Conservation (phyloP, 441 rosid genomes). For the Pelargonium fulgidum region DNA sequence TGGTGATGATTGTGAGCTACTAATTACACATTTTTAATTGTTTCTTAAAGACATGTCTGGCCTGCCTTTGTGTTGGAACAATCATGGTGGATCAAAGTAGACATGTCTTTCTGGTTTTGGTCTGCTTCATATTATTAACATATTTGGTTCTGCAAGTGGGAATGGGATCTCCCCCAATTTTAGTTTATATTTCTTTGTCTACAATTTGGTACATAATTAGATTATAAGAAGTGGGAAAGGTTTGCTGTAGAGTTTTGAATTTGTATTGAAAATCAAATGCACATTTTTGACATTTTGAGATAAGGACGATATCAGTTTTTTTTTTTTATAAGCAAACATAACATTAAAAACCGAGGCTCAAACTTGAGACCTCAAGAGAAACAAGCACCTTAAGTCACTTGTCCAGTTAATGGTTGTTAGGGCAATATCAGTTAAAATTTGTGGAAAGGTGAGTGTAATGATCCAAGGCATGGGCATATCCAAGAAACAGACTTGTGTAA, state of each 20-base stretch:
- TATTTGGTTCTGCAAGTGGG: neutral
- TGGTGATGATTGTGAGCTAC: conserved; percentile 5
- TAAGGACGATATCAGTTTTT: too few relatives aligned
- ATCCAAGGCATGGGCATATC: conserved; percentile 2
- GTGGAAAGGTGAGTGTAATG: neutral
- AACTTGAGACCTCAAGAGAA: too few relatives aligned
- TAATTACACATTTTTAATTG: neutral
- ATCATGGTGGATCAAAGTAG: conserved; percentile 3
- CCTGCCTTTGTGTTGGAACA: neutral
- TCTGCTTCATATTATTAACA: neutral
- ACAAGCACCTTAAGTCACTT: too few relatives aligned
- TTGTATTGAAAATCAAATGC: too few relatives aligned
- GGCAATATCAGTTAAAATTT: too few relatives aligned
- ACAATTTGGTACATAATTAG: too few relatives aligned
- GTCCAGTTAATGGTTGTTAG: too few relatives aligned
- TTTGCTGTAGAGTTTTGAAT: too few relatives aligned
- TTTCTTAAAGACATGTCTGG: conserved; percentile 8
- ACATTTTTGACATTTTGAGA: too few relatives aligned
- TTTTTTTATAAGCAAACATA: too few relatives aligned
- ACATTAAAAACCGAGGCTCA: too few relatives aligned
- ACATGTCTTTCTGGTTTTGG: neutral
- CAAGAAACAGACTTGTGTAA: neutral
- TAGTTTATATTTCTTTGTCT: neutral
- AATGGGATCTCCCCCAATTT: neutral
- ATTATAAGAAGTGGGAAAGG: too few relatives aligned